Evolutionary conservation across 2,329 filamentous ascomycete genomes (phyloP).

Genomic region (Pseudocercospora ulei): DNA sequence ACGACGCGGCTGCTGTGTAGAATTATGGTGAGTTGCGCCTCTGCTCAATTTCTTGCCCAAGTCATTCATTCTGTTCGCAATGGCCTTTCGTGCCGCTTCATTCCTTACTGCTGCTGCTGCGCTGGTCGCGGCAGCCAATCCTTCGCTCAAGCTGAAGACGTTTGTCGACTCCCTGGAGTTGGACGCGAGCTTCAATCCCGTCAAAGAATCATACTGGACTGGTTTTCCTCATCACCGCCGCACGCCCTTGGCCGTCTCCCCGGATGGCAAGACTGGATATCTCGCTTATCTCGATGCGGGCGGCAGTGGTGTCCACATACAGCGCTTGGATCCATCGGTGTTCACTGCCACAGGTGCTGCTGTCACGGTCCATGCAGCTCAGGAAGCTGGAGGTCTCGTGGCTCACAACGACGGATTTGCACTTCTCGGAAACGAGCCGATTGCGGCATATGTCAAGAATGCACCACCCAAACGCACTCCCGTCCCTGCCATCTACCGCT

Average conservation of each 20-base stretch:
- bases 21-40: constrained; percentile 1
- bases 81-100: constrained; percentile 16
- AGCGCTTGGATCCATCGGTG: constrained; percentile 47
- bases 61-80: constrained; percentile 16
- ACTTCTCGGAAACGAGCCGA: constrained; percentile 50
- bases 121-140: constrained; percentile 32
- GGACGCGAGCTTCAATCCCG: constrained; percentile 47
- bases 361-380: constrained; percentile 46
- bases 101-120: constrained; percentile 27
- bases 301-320: constrained; percentile 49
- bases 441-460: constrained; percentile 44
- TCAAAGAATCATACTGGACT: constrained; percentile 54
- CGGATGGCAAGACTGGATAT: constrained; percentile 51
- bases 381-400: constrained; percentile 53
- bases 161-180: constrained; percentile 42
- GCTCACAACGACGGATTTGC: constrained; percentile 56
- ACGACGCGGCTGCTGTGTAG: neutral
- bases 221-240: constrained; percentile 52
- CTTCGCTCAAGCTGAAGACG: constrained; percentile 39
- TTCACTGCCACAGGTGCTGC: constrained; percentile 47
- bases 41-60: constrained; percentile 7
- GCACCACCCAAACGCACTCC: constrained; percentile 44
- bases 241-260: constrained; percentile 54
- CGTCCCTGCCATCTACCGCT: constrained; percentile 52
- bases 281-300: constrained; percentile 52